Conservation (phyloP, 2,329 filamentous ascomycete genomes). For the Elsinoe australis region DNA sequence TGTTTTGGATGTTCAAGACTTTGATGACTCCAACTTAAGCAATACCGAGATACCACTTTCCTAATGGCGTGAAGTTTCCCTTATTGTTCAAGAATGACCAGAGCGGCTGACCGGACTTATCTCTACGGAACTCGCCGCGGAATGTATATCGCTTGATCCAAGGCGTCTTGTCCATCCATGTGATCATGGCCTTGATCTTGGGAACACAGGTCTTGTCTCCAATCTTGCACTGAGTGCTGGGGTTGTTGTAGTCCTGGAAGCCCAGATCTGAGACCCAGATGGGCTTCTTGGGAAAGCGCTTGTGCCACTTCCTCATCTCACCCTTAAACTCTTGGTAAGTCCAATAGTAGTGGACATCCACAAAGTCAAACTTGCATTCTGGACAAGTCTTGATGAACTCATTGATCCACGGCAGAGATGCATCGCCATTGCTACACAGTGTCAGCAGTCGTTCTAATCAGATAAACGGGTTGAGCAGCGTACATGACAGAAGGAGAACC, state of each 20-base stretch:
- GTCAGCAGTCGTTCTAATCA: background rate
- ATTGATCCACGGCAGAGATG: background rate
- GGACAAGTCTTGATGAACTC: conserved; percentile 2
- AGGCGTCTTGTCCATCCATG: conserved; percentile 6
- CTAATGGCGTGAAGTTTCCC: background rate
- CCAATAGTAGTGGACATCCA: conserved; percentile 14
- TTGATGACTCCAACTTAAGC: no score
- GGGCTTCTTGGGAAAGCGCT: conserved; percentile 8
- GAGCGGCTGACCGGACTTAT: background rate
- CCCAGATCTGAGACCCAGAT: conserved; percentile 4
- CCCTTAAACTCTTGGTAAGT: conserved; percentile 1
- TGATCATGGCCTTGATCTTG: conserved; percentile 3
- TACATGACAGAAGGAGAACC: conserved; percentile 1
- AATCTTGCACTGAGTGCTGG: background rate
- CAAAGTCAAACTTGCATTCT: conserved; percentile 9
- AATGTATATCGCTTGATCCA: conserved; percentile 10
- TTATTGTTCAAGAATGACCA: conserved; percentile 6
- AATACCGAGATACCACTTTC: conserved; percentile 4
- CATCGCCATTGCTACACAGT: background rate
- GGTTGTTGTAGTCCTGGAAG: conserved; percentile 7
- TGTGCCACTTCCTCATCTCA: conserved; percentile 1
- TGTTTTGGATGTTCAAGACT: no score
- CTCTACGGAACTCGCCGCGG: conserved; percentile 5
- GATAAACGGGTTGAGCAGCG: background rate
- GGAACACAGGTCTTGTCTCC: conserved; percentile 4